Evolutionary conservation across 352 stramenopile genomes (phyloP).

Genomic region (Pseudoperonospora humuli): DNA sequence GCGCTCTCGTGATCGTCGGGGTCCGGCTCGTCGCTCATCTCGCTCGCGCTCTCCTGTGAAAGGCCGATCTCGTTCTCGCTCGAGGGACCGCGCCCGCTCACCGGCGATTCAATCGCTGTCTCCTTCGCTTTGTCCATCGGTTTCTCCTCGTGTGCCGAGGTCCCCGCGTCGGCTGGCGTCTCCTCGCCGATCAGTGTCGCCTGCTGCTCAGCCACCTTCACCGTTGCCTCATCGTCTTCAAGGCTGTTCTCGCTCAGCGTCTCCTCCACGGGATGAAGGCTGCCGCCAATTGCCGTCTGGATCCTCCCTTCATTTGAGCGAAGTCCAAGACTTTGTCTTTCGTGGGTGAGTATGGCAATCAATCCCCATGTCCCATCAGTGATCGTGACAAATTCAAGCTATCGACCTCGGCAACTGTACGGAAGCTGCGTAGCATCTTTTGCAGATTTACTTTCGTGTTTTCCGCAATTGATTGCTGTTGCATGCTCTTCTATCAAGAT

Average conservation of each 20-base stretch:
- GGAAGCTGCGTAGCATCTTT: constrained; percentile 19
- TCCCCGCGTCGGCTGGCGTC: constrained; percentile 17
- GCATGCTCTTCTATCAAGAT: constrained; percentile 15
- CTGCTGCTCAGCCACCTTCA: constrained; percentile 36
- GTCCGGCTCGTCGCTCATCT: constrained; percentile 34
- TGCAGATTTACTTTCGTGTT: constrained; percentile 9
- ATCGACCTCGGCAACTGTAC: constrained; percentile 17
- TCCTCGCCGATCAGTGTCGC: constrained; percentile 28
- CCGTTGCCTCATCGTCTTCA: constrained; percentile 34
- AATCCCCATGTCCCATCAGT: constrained; percentile 6
- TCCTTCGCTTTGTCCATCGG: constrained; percentile 20
- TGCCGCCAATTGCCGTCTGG: constrained; percentile 50
- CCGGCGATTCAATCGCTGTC: constrained; percentile 20
- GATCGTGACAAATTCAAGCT: constrained; percentile 4
- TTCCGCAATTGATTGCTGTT: constrained; percentile 15
- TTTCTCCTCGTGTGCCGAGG: constrained; percentile 12
- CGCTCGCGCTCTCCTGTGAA: constrained; percentile 47
- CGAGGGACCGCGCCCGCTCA: constrained; percentile 36
- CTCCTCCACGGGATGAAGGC: constrained; percentile 30
- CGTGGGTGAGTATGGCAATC: constrained; percentile 3
- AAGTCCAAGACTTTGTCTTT: constrained; percentile 10
- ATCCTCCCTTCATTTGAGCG: constrained; percentile 32
- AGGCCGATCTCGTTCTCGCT: constrained; percentile 31
- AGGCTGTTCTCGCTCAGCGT: constrained; percentile 41
- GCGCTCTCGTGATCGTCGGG: constrained; percentile 40